phyloP scores from a whole-genome alignment of 345 rosid genomes.

The Rhodomyrtus tomentosa region DNA sequence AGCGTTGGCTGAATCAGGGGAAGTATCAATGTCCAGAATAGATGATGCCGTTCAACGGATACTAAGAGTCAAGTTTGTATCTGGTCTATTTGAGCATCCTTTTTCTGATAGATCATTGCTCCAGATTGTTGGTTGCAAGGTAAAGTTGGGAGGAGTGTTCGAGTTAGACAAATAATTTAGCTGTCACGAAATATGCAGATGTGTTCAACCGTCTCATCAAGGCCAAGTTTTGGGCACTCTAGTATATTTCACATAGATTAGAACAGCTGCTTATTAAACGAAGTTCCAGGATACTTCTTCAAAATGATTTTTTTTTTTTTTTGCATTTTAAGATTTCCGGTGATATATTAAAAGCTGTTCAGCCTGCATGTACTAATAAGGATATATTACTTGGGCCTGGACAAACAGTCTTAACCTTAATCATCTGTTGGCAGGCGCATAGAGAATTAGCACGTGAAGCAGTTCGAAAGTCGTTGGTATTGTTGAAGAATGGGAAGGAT shows the following conservation, averaged over 20 bases:
- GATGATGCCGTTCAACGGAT: constrained; percentile 80
- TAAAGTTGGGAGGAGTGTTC: constrained; percentile 4
- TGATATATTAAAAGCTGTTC: not conserved
- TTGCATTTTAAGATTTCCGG: not conserved
- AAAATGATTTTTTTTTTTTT: not conserved
- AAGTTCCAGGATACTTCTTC: not conserved
- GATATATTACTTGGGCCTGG: not conserved
- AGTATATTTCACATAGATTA: not conserved
- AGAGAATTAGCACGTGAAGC: constrained; percentile 74
- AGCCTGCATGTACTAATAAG: not conserved
- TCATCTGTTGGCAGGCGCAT: constrained; percentile 40
- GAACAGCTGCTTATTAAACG: not conserved
- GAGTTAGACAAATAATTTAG: not conserved
- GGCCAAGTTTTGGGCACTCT: not conserved
- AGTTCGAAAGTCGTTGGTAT: constrained; percentile 79
- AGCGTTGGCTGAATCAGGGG: constrained; percentile 59
- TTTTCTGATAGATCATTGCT: constrained; percentile 61
- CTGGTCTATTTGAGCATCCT: constrained; percentile 77
- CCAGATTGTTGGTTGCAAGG: constrained; percentile 70
- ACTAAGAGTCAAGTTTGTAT: constrained; percentile 73
- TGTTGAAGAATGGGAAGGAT: constrained; percentile 69
- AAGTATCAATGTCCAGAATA: constrained; percentile 51
- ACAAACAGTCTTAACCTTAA: not conserved
- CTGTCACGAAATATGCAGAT: not conserved
- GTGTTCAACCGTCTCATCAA: not conserved